Base-by-base conservation (phyloP, 1,139 yeast genomes). In the Suhomyces atakaporum region DNA sequence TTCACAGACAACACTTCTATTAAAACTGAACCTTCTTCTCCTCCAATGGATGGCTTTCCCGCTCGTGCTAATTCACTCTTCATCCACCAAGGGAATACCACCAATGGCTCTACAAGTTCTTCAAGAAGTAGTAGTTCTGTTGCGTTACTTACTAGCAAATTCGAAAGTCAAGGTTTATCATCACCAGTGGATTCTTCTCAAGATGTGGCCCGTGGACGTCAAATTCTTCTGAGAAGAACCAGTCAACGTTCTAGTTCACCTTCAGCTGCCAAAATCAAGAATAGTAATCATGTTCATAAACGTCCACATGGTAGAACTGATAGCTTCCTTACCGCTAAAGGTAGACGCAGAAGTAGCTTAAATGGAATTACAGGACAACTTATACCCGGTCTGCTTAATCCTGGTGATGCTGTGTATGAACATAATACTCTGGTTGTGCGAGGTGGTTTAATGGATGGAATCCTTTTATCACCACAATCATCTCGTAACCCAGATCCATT, bases 221-320 rank as follows among this genome's bases (percentile, higher is more conserved):
- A 25, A 9, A 14, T 38, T 10, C 18, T 38, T 4, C 38, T 48
- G 27, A 40, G 51, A 27, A 40, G 62, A 25, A 36, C 40, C 11
- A 40, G 43, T 18, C 49, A 43, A 20, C 38, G 57, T 16, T 41
- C 56, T 7, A 42, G 42, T 14, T 44, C 52, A 7, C 54, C 61
- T 5, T 36, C 49, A 32, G 53, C 49, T 27, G 58, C 51, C 32
- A 61, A 59, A 38, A 42, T 54, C 31, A 63, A 59, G 39, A 50
- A 44, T 30, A 42, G 47, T 23, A 67, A 68, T 2, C 66, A 63
- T 46, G 51, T 66, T 18, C 62, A 55, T 35, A 66, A 66, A 45
- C 65, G 68, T 6, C 49, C 49, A 25, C 42, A 41, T 26, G 21
- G 26, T 11, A 15, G 16, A 16, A 25, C 36, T 12, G 39, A 33